phyloP scores from a whole-genome alignment of 1,139 yeast genomes.

The Suhomyces anneliseae region DNA sequence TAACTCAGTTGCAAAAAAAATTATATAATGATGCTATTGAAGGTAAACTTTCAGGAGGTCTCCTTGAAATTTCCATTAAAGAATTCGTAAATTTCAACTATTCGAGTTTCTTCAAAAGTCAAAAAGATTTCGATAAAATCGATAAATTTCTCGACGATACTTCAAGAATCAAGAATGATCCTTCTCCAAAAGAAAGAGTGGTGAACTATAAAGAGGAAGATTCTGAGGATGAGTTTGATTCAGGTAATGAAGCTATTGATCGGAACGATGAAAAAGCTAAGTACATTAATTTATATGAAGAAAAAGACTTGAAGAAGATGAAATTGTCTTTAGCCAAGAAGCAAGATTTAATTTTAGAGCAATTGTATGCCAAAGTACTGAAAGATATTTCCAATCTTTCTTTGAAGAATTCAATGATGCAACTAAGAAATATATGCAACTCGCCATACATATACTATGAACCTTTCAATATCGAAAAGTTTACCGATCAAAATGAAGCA shows the following conservation, averaged over 20 bases:
- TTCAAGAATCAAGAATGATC: background rate
- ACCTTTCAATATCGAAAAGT: constrained; percentile 55
- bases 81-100: constrained; percentile 44
- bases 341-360: constrained; percentile 19
- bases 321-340: constrained; percentile 8
- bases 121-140: constrained; percentile 30
- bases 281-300: background rate
- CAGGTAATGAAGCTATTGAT: constrained; percentile 2
- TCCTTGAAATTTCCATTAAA: constrained; percentile 45
- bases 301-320: background rate
- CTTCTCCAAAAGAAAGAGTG: background rate
- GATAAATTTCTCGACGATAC: constrained; percentile 33
- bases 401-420: constrained; percentile 74
- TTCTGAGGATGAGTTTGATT: constrained; percentile 29
- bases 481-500: constrained; percentile 12
- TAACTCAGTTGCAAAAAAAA: constrained; percentile 61
- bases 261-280: background rate
- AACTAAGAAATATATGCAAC: constrained; percentile 77
- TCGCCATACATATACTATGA: constrained; percentile 82
- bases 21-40: constrained; percentile 63
- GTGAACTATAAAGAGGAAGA: constrained; percentile 25
- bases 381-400: constrained; percentile 26
- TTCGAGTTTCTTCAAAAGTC: constrained; percentile 17
- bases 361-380: constrained; percentile 18
- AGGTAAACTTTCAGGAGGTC: constrained; percentile 40